phyloP scores from a whole-genome alignment of 2,329 filamentous ascomycete species.

The Fusarium anguioides region DNA sequence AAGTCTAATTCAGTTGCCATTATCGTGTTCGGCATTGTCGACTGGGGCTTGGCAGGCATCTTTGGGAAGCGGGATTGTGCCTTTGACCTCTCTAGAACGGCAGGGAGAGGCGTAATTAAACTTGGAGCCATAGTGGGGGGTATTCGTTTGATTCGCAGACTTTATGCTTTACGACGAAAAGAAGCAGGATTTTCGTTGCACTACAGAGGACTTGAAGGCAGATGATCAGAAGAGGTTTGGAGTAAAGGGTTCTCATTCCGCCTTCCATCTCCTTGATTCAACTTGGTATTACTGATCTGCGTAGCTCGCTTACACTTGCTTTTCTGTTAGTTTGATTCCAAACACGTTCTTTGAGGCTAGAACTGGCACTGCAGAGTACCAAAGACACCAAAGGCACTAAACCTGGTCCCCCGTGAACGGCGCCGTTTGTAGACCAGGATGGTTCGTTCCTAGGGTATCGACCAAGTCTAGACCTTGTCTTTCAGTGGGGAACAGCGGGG shows the following conservation, averaged over 20 bases:
- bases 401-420: background rate
- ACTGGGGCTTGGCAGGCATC: constrained; percentile 3
- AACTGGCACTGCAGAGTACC: background rate
- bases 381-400: too few relatives aligned
- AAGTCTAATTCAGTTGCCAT: constrained; percentile 16
- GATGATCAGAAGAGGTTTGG: background rate
- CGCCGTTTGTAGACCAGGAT: background rate
- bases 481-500: background rate
- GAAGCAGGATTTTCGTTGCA: background rate
- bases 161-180: background rate
- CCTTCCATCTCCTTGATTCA: background rate
- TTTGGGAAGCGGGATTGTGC: background rate
- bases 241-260: background rate
- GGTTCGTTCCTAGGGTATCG: constrained; percentile 1
- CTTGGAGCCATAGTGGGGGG: constrained; percentile 11
- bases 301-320: too few relatives aligned
- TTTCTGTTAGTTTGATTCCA: background rate
- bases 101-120: constrained; percentile 25
- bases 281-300: too few relatives aligned
- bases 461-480: constrained; percentile 1
- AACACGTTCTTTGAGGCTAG: background rate
- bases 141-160: background rate
- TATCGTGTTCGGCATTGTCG: background rate
- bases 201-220: background rate
- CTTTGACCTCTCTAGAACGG: constrained; percentile 2